Base-by-base conservation (phyloP, 495 filamentous ascomycete species). In the Hypomontagnella monticulosa region DNA sequence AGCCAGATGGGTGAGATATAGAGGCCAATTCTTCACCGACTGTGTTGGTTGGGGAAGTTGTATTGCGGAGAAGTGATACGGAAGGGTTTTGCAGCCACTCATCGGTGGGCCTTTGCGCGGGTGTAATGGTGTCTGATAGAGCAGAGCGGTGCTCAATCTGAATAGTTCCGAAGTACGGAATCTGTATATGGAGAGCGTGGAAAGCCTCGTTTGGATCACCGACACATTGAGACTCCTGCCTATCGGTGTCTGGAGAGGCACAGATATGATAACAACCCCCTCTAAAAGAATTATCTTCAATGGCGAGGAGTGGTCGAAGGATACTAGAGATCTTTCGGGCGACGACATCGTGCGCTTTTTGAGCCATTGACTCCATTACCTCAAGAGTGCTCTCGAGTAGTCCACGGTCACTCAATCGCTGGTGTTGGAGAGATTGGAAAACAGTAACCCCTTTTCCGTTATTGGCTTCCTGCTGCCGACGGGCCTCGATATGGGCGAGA, bases 391-490 rank as follows among this genome's bases (percentile, higher is more conserved):
- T 72, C 57, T 85, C 80, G 53, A 83, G 72, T 12, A 79, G 67
- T 3, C 73, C 79, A n/a, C 79, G 75, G 49, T 83, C 80, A 44
- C 74, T 72, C 0, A 65, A 68, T 1, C 79, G 76, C 43, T 77
- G 77, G 48, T 83, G 77, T 1, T 64, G 72, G 11, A 83, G 71
- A 19, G 71, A 51, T 44, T 76, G 70, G 27, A 72, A 62, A n/a
- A 61, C 57, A 18, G 44, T 50, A n/a, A 18, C 14, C 20, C 42
- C 11, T 9, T 67, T 44, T 11, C 23, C 16, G 53, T 10, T 12
- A 33, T 16, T 14, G 6, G 46, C 3, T 16, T 37, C 33, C 19
- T 30, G 27, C 15, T 74, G 57, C 5, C 55, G 67, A 32, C 69
- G 71, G 11, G 70, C 69, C 36, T 75, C 66, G 11, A 78, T 61